Percentiles rank a stretch among this genome's conserved stretches.
phyloP scores from a whole-genome alignment of 2,329 filamentous ascomycete genomes.

The Cordyceps militaris region DNA sequence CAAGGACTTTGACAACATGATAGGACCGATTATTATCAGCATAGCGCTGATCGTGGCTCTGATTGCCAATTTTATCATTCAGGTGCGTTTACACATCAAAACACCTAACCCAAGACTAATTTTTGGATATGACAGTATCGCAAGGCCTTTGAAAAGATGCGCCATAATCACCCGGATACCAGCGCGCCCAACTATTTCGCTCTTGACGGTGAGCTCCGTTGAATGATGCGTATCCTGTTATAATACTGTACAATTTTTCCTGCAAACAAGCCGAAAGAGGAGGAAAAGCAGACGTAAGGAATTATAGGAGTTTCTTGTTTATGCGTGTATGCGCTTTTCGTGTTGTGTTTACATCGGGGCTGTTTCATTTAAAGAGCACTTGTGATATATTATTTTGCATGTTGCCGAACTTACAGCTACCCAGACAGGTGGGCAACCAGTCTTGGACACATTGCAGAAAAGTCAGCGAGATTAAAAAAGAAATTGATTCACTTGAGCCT shows the following conservation, averaged over 20 bases:
- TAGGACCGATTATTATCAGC: constrained; percentile 79
- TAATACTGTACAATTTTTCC: neutral
- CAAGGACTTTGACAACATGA: constrained; percentile 84
- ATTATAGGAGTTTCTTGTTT: neutral
- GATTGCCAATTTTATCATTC: constrained; percentile 81
- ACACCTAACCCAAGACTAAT: neutral
- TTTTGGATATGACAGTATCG: constrained; percentile 9
- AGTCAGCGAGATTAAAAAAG: neutral
- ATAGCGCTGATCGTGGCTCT: constrained; percentile 70
- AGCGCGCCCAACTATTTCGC: neutral
- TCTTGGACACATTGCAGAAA: neutral
- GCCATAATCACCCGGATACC: neutral
- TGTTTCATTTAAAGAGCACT: neutral
- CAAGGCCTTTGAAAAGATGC: constrained; percentile 13
- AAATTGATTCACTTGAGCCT: neutral
- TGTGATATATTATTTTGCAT: neutral
- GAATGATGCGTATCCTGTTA: neutral
- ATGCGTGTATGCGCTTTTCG: neutral
- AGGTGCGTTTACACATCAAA: constrained; percentile 43
- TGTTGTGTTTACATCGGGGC: neutral
- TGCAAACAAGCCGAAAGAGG: too few species aligned
- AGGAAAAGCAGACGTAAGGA: too few species aligned
- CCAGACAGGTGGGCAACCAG: neutral
- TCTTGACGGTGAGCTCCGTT: neutral
- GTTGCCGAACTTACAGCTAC: neutral